Percentiles rank a stretch among this genome's conserved stretches.
Conservation (phyloP, 75 land plant species). For the Picea glauca region DNA sequence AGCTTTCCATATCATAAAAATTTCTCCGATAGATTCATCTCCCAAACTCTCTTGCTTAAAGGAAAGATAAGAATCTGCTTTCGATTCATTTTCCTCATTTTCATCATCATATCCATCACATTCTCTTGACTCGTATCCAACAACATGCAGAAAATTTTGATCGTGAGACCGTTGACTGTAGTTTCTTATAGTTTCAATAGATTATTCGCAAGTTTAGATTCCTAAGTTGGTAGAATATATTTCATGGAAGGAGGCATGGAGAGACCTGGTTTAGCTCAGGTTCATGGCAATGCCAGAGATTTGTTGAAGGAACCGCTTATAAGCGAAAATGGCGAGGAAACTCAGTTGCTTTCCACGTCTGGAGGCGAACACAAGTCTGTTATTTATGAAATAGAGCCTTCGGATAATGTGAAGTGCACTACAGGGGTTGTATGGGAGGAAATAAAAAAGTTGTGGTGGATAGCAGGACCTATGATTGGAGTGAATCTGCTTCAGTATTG, state of each 20-base stretch:
- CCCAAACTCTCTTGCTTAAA: too few species aligned
- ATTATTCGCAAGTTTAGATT: background rate
- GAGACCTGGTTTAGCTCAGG: background rate
- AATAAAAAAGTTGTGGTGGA: conserved; percentile 25
- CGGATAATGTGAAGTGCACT: background rate
- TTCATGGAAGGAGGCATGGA: background rate
- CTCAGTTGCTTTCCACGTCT: background rate
- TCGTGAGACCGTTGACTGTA: too few species aligned
- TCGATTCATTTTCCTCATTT: too few species aligned
- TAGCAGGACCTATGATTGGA: conserved; percentile 71
- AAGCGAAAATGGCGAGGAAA: background rate
- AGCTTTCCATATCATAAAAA: too few species aligned
- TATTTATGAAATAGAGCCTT: too few species aligned
- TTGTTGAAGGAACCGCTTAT: conserved; percentile 1
- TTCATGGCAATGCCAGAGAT: background rate
- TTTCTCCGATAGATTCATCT: too few species aligned
- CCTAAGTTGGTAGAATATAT: background rate
- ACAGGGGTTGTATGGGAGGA: conserved; percentile 21
- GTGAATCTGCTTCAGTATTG: conserved; percentile 45
- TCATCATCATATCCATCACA: too few species aligned
- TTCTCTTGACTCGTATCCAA: too few species aligned
- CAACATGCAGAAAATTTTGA: too few species aligned
- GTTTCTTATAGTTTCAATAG: too few species aligned
- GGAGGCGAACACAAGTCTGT: background rate
- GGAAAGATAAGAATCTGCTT: too few species aligned